These are phyloP conservation scores for Pulveroboletus sp. DNA, from an alignment of 768 basidiomycete species.

Conservation along the genomic window DNA sequence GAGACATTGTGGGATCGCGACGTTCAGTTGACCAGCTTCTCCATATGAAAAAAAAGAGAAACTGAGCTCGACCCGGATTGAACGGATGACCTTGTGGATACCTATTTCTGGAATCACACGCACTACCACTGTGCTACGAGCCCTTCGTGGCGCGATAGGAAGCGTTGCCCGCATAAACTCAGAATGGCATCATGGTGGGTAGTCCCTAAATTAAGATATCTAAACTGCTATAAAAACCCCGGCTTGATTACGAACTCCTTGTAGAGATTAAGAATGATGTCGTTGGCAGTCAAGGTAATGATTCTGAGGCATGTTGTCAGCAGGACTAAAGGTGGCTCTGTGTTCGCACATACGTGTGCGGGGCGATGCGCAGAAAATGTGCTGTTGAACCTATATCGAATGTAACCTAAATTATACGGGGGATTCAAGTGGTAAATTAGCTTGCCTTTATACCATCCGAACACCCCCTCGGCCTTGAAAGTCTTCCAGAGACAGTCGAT, in stretches of 20 bases:
- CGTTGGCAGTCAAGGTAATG: constrained; percentile 86
- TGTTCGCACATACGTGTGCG: constrained; percentile 66
- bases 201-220: not conserved
- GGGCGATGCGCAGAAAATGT: constrained; percentile 89
- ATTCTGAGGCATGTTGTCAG: constrained; percentile 47
- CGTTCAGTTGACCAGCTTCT: no score
- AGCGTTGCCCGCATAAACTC: no score
- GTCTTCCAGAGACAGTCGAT: constrained; percentile 98
- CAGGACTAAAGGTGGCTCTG: not conserved
- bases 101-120: constrained; percentile 30
- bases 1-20: constrained; percentile 21
- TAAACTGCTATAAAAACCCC: constrained; percentile 11
- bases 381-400: constrained; percentile 75
- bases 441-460: constrained; percentile 94
- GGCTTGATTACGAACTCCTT: constrained; percentile 35
- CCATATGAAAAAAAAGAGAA: no score
- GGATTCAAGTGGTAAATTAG: not conserved
- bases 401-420: not conserved
- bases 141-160: constrained; percentile 1
- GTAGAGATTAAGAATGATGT: constrained; percentile 68
- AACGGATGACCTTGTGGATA: constrained; percentile 44
- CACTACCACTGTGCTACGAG: constrained; percentile 33
- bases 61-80: constrained; percentile 40
- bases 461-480: constrained; percentile 79
- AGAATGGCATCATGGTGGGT: no score